Evolutionary conservation across 148 eudicot genomes (phyloP), one percentile per base, ranked within the genome.

Genomic region (Nepenthes mirabilis): DNA sequence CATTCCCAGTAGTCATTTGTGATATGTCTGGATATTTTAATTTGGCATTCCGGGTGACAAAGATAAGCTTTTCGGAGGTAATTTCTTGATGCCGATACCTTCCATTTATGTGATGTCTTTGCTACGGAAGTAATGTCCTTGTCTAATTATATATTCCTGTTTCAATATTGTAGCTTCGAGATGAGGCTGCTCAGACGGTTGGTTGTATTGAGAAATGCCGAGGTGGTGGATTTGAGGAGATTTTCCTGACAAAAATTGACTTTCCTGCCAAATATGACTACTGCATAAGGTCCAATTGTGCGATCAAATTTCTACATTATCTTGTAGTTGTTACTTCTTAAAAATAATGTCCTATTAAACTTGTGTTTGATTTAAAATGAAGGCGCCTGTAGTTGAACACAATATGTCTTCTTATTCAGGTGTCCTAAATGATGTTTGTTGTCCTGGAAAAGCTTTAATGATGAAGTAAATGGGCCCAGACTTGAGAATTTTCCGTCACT

Each of bases 201-300:
- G 64, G 56, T 47, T 82, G 82, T 65, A 65, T 84, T 61, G 69
- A 74, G 54, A 86, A 82, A 73, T 77, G 91, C 73, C 72, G 70
- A 66, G 91, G 80, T 73, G 79, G 80, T 60, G 95, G 95, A 63
- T 86, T 93, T 66, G 86, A 82, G 67, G 91, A 86, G 75, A 67
- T 84, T 35, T 88, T 93, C 70, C 80, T 93, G 74, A 83, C 95
- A 57, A 86, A 77, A 65, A 64, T 81, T 53, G 99, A 93, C 65
- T 82, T 80, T 63, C 80, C 96, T 74, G 87, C 80, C 47, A 93
- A 79, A 72, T 88, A 75, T 76, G 99, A 93, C 74, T 84, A 79
- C 65, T 88, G 91, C 73, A 68, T 82, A 45, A 86, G 96, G 99
- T 93, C 77, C 34, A 50, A 11, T 47, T 34, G 47, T 36, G 33